These are phyloP conservation scores for Ophioceras dolichostomum DNA, from an alignment of 2,329 filamentous ascomycete species.

Conservation along the genomic window DNA sequence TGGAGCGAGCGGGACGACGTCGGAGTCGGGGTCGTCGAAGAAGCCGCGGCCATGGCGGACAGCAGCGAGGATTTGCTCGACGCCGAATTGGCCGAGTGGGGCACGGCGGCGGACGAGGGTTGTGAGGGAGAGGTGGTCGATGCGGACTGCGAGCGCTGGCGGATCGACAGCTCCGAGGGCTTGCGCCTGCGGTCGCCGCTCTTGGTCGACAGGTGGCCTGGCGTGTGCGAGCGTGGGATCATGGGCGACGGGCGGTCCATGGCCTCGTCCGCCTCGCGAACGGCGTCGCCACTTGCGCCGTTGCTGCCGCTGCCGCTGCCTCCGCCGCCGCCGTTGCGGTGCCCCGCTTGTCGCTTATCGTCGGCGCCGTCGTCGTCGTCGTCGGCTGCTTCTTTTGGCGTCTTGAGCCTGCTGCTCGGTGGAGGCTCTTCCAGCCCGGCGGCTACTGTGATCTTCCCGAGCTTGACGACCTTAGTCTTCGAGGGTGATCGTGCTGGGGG, in stretches of 20 bases:
- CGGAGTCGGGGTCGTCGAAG: not conserved
- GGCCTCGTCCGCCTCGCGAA: constrained; percentile 16
- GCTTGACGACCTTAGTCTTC: constrained; percentile 34
- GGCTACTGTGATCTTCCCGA: constrained; percentile 36
- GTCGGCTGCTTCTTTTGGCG: constrained; percentile 12
- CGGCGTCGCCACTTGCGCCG: too few relatives aligned
- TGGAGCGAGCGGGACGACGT: constrained; percentile 4
- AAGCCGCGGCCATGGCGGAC: not conserved
- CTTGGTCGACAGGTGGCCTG: constrained; percentile 47
- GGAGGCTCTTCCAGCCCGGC: too few relatives aligned
- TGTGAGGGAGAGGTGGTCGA: constrained; percentile 15
- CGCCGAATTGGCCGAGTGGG: constrained; percentile 13
- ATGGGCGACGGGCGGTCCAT: constrained; percentile 24
- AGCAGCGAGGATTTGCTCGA: constrained; percentile 5
- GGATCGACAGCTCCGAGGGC: constrained; percentile 37
- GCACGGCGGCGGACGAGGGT: constrained; percentile 15
- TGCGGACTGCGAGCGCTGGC: constrained; percentile 40
- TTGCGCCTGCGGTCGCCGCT: constrained; percentile 39
- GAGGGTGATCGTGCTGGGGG: constrained; percentile 19
- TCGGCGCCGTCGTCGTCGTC: constrained; percentile 13
- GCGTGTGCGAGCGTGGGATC: constrained; percentile 47
- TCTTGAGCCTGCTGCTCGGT: constrained; percentile 18
- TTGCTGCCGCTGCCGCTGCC: constrained; percentile 16
- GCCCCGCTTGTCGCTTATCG: constrained; percentile 15
- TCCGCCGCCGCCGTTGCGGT: constrained; percentile 13